phyloP scores from a whole-genome alignment of 495 filamentous ascomycete genomes.

The Neurospora sp. region DNA sequence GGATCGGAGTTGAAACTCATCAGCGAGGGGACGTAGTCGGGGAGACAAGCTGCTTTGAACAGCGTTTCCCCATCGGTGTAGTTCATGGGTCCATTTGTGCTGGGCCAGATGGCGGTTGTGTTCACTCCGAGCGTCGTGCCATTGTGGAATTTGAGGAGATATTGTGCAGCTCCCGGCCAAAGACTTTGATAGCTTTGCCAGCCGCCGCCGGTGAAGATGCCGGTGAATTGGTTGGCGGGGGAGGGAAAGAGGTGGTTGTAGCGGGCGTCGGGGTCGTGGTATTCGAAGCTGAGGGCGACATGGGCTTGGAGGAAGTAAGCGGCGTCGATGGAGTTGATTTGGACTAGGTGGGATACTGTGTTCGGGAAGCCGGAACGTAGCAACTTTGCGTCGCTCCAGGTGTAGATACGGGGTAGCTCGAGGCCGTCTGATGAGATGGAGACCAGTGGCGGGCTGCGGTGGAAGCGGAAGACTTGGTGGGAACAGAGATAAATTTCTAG shows the following conservation, averaged over 20 bases:
- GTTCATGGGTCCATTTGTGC: background rate
- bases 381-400: background rate
- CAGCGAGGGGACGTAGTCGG: background rate
- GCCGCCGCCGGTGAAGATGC: background rate
- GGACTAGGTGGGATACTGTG: background rate
- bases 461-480: background rate
- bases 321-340: background rate
- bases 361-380: background rate
- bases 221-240: background rate
- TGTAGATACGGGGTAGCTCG: background rate
- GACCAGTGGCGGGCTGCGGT: background rate
- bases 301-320: background rate
- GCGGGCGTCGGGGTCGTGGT: background rate
- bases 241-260: slow-evolving; percentile 10
- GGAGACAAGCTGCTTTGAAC: background rate
- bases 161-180: background rate
- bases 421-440: background rate
- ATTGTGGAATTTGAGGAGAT: slow-evolving; percentile 4
- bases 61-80: background rate
- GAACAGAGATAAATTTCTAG: background rate
- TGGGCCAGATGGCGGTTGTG: slow-evolving; percentile 1
- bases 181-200: background rate
- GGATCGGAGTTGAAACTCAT: background rate
- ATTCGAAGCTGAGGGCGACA: background rate
- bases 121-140: background rate